Evolutionary conservation across 225 moss, liverwort and hornwort genomes (phyloP).

Genomic region (Sphagnum tenellum): DNA sequence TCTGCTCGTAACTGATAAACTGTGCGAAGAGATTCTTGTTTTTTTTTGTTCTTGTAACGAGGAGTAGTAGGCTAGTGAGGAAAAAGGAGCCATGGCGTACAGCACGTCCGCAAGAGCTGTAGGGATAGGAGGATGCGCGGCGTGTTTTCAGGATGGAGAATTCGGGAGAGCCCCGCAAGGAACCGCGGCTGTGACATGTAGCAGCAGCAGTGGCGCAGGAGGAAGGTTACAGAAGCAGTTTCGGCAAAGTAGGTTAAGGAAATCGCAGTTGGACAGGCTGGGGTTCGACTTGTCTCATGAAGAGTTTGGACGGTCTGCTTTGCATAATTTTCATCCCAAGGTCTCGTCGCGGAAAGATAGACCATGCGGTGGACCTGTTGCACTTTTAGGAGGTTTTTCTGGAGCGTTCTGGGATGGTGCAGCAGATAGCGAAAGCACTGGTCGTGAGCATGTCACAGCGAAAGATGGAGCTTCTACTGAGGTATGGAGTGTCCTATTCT

Average conservation of each 20-base stretch:
- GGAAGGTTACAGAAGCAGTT: not conserved
- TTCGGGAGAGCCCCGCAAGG: not conserved
- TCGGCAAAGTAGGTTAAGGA: not conserved
- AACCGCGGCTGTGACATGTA: not conserved
- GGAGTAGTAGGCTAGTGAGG: not conserved
- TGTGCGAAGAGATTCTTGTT: too few relatives aligned
- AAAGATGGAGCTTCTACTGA: not conserved
- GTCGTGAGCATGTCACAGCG: slow-evolving; percentile 1
- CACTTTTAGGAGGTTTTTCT: not conserved
- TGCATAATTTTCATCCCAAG: not conserved
- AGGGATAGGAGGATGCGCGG: not conserved
- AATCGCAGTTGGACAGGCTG: not conserved
- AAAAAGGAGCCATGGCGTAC: not conserved
- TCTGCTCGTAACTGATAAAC: too few relatives aligned
- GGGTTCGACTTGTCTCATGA: not conserved
- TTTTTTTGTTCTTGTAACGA: too few relatives aligned
- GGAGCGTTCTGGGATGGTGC: slow-evolving; percentile 9
- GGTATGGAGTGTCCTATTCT: not conserved
- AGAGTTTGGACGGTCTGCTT: not conserved
- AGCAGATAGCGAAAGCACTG: slow-evolving; percentile 1
- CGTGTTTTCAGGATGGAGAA: not conserved
- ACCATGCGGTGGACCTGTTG: not conserved
- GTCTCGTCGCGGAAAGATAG: not conserved
- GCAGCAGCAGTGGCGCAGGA: not conserved
- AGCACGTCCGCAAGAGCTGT: not conserved